phyloP scores from a whole-genome alignment of 495 filamentous ascomycete genomes.

The Penicillium waksmanii region DNA sequence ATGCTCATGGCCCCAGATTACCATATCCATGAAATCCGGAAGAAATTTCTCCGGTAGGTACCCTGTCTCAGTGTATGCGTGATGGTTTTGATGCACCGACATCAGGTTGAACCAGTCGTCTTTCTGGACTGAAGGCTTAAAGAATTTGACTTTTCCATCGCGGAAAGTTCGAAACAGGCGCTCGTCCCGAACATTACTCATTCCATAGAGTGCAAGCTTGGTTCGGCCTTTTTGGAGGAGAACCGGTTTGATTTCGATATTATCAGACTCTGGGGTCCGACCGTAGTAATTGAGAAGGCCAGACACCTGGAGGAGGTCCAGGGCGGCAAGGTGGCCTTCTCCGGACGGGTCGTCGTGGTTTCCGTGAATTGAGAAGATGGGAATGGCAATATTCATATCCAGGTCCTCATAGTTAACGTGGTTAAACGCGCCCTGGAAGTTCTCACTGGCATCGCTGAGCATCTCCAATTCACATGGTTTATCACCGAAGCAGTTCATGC shows the following conservation, averaged over 20 bases:
- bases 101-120: conserved; percentile 97
- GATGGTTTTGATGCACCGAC: conserved; percentile 95
- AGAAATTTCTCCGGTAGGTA: conserved; percentile 95
- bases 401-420: conserved; percentile 98
- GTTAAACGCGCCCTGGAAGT: conserved; percentile 81
- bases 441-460: conserved; percentile 87
- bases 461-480: conserved; percentile 96
- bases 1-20: conserved; percentile 98
- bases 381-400: conserved; percentile 96
- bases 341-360: conserved; percentile 98
- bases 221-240: conserved; percentile 92
- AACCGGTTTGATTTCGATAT: conserved; percentile 87
- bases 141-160: conserved; percentile 93
- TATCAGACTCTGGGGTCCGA: conserved; percentile 85
- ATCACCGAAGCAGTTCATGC: conserved; percentile 91
- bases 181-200: conserved; percentile 97
- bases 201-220: conserved; percentile 91
- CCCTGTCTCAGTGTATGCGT: conserved; percentile 84
- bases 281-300: conserved; percentile 97
- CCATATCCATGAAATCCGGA: conserved; percentile 86
- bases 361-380: conserved; percentile 97
- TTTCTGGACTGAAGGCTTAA: conserved; percentile 78
- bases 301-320: conserved; percentile 89
- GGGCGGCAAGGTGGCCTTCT: conserved; percentile 83
- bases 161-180: conserved; percentile 90